phyloP scores from a whole-genome alignment of 1,139 yeast species.

The Meyerozyma smithsonii region DNA sequence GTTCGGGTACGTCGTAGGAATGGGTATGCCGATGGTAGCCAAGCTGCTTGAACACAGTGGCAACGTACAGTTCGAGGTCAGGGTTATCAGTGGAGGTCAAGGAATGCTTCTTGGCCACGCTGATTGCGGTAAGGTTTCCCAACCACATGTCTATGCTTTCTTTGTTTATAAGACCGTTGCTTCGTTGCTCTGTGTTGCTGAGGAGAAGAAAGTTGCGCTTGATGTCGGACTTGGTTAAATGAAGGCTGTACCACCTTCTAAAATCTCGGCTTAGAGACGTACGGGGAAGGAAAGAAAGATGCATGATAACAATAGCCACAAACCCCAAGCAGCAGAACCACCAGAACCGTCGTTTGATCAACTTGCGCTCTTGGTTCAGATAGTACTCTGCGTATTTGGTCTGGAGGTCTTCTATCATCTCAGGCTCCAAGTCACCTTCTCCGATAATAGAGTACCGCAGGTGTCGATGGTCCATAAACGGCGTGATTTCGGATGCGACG shows the following conservation, averaged over 20 bases:
- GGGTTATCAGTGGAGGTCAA: constrained; percentile 3
- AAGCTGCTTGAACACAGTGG: background rate
- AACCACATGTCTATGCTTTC: constrained; percentile 1
- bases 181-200: constrained; percentile 7
- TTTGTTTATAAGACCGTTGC: background rate
- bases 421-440: background rate
- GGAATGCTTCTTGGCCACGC: background rate
- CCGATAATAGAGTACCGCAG: constrained; percentile 1
- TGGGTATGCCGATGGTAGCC: constrained; percentile 9
- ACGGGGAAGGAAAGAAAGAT: constrained; percentile 13
- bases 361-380: background rate
- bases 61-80: background rate
- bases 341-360: constrained; percentile 8
- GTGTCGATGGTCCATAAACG: background rate
- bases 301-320: constrained; percentile 11
- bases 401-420: constrained; percentile 1
- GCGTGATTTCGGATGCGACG: background rate
- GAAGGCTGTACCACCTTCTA: constrained; percentile 14
- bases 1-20: constrained; percentile 15
- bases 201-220: constrained; percentile 9
- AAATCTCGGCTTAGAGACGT: constrained; percentile 14
- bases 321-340: constrained; percentile 13
- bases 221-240: constrained; percentile 11
- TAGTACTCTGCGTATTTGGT: background rate
- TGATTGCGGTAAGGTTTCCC: background rate